Conservation (phyloP, 164 flowering plant species). For the Magnolia sinica region DNA sequence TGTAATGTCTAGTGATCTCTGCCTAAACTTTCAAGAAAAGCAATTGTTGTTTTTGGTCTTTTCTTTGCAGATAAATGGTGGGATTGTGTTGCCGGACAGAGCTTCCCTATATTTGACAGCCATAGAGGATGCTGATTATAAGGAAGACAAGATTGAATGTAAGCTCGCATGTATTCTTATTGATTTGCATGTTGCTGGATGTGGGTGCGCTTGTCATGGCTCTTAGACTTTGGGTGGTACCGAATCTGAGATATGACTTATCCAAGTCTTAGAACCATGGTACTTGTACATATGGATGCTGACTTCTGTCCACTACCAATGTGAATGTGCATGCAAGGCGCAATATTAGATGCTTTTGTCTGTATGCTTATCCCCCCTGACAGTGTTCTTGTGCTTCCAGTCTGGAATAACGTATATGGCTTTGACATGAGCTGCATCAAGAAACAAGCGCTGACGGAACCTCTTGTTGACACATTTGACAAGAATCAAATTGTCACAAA, state of each 20-base stretch:
- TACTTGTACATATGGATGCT: too few species aligned
- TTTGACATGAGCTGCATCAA: slow-evolving; percentile 97
- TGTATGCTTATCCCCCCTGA: background rate
- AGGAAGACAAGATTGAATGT: slow-evolving; percentile 98
- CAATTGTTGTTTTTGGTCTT: background rate
- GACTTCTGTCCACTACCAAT: too few species aligned
- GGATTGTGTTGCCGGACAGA: slow-evolving; percentile 83
- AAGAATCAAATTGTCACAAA: slow-evolving; percentile 91
- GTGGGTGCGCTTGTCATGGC: too few species aligned
- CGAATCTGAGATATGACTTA: too few species aligned
- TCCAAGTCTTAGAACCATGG: too few species aligned
- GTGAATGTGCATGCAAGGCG: too few species aligned
- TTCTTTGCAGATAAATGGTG: slow-evolving; percentile 52
- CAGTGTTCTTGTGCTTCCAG: slow-evolving; percentile 34
- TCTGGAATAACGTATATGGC: slow-evolving; percentile 94
- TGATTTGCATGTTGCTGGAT: background rate
- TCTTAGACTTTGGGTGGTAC: too few species aligned
- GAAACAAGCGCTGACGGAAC: slow-evolving; percentile 91
- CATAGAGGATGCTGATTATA: slow-evolving; percentile 97
- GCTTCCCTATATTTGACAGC: slow-evolving; percentile 91
- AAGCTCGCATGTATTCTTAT: slow-evolving; percentile 17
- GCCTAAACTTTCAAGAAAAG: background rate
- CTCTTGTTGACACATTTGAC: slow-evolving; percentile 95
- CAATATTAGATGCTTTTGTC: too few species aligned
- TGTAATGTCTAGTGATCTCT: background rate